Evolutionary conservation across 192 early-diverging fungal genomes (phyloP).

Genomic region (Backusella westeae): DNA sequence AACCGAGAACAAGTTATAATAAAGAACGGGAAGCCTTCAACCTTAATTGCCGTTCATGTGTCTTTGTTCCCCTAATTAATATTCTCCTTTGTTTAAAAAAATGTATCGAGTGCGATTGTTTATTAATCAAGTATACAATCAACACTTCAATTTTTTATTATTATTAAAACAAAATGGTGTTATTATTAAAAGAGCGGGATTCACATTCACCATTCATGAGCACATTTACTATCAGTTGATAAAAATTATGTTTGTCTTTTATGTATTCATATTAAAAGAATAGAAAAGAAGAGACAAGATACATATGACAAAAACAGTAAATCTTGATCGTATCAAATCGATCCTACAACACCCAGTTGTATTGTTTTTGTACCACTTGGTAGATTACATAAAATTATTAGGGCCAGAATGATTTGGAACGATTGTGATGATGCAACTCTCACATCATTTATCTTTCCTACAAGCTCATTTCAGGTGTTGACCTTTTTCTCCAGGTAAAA

Average conservation of each 20-base stretch:
- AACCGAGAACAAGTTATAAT: background rate
- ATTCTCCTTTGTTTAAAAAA: background rate
- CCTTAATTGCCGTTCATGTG: background rate
- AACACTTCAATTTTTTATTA: too few species aligned
- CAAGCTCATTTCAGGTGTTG: background rate
- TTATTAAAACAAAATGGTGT: background rate
- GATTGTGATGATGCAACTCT: background rate
- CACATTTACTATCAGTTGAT: background rate
- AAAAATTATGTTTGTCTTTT: background rate
- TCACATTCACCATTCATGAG: background rate
- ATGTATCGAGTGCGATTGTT: background rate
- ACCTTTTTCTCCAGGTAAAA: background rate
- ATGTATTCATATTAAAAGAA: background rate
- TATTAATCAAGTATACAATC: background rate
- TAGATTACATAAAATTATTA: background rate
- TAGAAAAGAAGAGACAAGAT: background rate
- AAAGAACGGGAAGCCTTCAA: background rate
- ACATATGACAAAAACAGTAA: background rate
- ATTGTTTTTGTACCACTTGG: background rate
- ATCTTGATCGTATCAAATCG: constrained; percentile 1
- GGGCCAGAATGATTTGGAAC: background rate
- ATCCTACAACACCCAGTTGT: background rate
- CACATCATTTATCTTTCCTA: background rate
- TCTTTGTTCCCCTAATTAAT: background rate
- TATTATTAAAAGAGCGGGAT: background rate